Base-by-base conservation (phyloP, 768 basidiomycete species). In the Boletus sensibilis region DNA sequence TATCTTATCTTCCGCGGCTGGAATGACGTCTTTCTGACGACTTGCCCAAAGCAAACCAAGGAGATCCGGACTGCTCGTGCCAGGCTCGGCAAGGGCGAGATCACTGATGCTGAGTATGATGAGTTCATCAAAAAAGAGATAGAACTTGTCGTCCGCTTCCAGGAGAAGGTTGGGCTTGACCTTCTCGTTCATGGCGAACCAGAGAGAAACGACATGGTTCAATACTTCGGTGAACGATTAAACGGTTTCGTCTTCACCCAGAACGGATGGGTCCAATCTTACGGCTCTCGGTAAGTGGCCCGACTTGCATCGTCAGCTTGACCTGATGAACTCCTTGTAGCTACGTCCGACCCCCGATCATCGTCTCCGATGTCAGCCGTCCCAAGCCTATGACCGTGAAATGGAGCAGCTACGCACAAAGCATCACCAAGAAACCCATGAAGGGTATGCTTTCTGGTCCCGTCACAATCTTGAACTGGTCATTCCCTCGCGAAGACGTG, bases 401-500 rank as follows among this genome's bases (percentile, higher is more conserved):
- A 73, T 99, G 97, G 97, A 92, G 90, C 60, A 84, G 85, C 68
- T 98, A 96, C 75, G 97, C 97, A 52, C 97, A 98, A 80, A 94
- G 90, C 71, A 70, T 98, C 68, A 92, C 95, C 65, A 78, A 83
- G 72, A 87, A 85, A 74, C 97, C 95, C 66, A 94, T 99, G 93
- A 99, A 99, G 87, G 96, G 96, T 64, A 98, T 98, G 97, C 82
- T 98, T 54, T 95, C 96, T 54, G 96, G 96, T 61, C 95, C 94
- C 20, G 95, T 98, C 74, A 94, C 94, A 59, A 97, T 99, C 77
- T 86, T 98, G 76, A 98, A 98, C 84, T 99, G 97, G 97, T 98
- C 97, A 34, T 99, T 99, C 95, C 97, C 97, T 69, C 96, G 97
- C 75, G 93, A 93, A 63, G 97, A 99, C 72, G 90, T 98, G 64